Conservation (phyloP, 306 rosid species). For the Trifolium pratense region DNA sequence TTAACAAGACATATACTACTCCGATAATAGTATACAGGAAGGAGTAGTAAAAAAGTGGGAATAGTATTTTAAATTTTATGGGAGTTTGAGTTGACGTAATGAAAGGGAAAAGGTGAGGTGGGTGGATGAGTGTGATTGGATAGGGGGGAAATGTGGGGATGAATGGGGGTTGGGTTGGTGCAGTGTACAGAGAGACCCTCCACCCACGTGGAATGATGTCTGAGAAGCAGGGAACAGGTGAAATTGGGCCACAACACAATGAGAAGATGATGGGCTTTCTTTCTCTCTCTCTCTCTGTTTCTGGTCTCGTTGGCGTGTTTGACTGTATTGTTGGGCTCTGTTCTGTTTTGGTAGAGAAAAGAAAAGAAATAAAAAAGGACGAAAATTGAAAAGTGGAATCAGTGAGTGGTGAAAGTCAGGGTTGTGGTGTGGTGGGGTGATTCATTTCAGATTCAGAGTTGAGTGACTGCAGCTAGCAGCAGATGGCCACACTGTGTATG, state of each 20-base stretch:
- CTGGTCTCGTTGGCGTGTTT: slow-evolving; percentile 60
- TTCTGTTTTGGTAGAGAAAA: not conserved
- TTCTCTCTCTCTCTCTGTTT: too few species aligned
- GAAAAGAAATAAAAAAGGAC: not conserved
- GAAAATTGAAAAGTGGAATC: not conserved
- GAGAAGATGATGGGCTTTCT: slow-evolving; percentile 28
- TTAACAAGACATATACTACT: too few species aligned
- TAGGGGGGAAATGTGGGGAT: not conserved
- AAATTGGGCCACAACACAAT: slow-evolving; percentile 41
- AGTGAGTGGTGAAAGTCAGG: slow-evolving; percentile 40
- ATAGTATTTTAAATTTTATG: too few species aligned
- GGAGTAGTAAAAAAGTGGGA: too few species aligned
- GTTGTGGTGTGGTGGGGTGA: slow-evolving; percentile 26
- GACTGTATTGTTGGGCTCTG: slow-evolving; percentile 44
- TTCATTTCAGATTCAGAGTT: slow-evolving; percentile 9
- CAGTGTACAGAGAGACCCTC: slow-evolving; percentile 38
- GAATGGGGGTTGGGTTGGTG: slow-evolving; percentile 29
- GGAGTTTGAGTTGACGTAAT: slow-evolving; percentile 28
- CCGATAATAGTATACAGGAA: too few species aligned
- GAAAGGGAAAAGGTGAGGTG: slow-evolving; percentile 13
- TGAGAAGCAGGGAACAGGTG: slow-evolving; percentile 73
- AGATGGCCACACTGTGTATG: slow-evolving; percentile 37
- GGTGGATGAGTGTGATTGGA: not conserved
- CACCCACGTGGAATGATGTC: slow-evolving; percentile 84
- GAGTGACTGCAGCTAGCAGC: slow-evolving; percentile 50